Conservation (phyloP, 805 yeast genomes). For the Candida oleophila region DNA sequence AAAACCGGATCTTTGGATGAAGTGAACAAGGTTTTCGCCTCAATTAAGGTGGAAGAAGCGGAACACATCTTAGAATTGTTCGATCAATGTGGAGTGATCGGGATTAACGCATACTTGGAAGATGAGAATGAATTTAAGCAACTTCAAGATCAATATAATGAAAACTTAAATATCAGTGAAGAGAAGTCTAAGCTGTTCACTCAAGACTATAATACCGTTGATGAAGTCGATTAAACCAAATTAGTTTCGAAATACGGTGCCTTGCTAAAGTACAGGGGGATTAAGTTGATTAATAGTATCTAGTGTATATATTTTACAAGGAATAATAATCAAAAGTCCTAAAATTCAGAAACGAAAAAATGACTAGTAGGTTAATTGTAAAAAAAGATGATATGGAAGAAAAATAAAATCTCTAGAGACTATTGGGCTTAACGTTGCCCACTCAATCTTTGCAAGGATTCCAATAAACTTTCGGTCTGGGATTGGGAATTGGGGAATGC, state of each 20-base stretch:
- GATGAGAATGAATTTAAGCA: conserved; percentile 67
- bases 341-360: background rate
- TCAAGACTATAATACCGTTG: conserved; percentile 14
- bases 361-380: background rate
- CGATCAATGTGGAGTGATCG: conserved; percentile 79
- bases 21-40: conserved; percentile 79
- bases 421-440: conserved; percentile 18
- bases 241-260: background rate
- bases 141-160: conserved; percentile 48
- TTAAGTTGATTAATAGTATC: background rate
- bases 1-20: conserved; percentile 67
- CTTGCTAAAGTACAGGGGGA: background rate
- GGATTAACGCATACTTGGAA: conserved; percentile 73
- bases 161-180: conserved; percentile 15
- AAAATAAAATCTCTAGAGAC: background rate
- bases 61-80: conserved; percentile 72
- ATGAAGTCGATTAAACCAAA: conserved; percentile 20
- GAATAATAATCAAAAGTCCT: background rate
- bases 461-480: conserved; percentile 28
- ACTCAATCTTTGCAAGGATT: conserved; percentile 36
- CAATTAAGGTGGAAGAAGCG: conserved; percentile 72
- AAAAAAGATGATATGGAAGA: background rate
- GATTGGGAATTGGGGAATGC: conserved; percentile 3
- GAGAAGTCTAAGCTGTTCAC: conserved; percentile 8
- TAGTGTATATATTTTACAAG: background rate